Base-by-base conservation (phyloP, 1,284 basidiomycete species). In the Lignosus rhinocerotis region DNA sequence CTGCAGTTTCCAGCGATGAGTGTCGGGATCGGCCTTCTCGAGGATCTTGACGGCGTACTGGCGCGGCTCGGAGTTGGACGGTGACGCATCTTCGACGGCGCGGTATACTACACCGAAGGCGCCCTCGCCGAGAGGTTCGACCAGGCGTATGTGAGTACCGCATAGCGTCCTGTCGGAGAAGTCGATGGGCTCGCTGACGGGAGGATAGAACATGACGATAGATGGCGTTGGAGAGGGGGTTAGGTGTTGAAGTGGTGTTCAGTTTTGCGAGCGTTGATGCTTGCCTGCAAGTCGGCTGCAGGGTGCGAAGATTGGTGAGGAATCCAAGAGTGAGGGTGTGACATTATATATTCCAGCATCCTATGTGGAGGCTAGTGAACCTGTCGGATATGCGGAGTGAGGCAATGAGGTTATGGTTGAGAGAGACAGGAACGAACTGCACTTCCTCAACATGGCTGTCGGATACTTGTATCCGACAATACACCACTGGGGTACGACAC, bases 21-120 rank as follows among this genome's bases (percentile, higher is more conserved):
- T 53, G 12, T 75, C 70, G 53, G 83, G 79, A 69, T 86, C 82
- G 31, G 82, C 80, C 43, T 83, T 82, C 69, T 78, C 75, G 53
- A 87, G 76, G 64, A 85, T 85, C 73, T 90, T 90, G 72, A 89
- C 82, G 12, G 87, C 87, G 63, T 67, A 80, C 55, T 69, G 67
- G 63, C 56, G 75, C 64, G 62, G 68, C 44, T 58, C 47, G 12
- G 61, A 50, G 14, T 31, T 44, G 57, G 50, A 58, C 66, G 72
- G 81, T 77, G 57, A 77, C 2, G 36, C 6, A 11, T 86, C 74
- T 54, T 72, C 70, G 53, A 73, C 56, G 41, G 70, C 74, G 43
- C 67, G 72, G 60, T 73, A 75, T 52, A 76, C 72, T 38, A 70
- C 69, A 33, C 73, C 74, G 53, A 72, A 73, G 2, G 69, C 67